These are phyloP conservation scores for Leccinum truebloodii DNA, from an alignment of 768 basidiomycete genomes.

Conservation along the genomic window DNA sequence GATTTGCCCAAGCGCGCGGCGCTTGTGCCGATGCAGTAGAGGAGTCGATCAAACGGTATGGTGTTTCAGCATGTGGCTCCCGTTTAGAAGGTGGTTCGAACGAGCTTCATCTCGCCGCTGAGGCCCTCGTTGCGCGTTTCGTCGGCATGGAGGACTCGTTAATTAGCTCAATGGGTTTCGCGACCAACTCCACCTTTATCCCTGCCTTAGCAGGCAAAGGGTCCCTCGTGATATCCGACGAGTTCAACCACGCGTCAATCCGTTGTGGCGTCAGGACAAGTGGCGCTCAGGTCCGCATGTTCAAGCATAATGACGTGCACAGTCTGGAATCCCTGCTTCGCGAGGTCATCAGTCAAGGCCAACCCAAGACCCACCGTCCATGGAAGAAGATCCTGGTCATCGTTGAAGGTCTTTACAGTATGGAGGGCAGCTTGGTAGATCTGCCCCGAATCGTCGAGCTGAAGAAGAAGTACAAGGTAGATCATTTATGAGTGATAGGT, in stretches of 20 bases:
- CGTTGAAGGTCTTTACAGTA: constrained; percentile 95
- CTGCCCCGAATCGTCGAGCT: constrained; percentile 81
- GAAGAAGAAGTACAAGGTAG: constrained; percentile 93
- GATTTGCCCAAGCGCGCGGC: constrained; percentile 91
- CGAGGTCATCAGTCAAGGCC: constrained; percentile 95
- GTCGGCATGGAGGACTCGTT: constrained; percentile 88
- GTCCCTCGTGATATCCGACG: constrained; percentile 94
- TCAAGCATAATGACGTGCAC: constrained; percentile 96
- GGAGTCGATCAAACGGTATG: constrained; percentile 77
- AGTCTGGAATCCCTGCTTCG: constrained; percentile 77
- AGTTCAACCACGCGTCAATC: constrained; percentile 94
- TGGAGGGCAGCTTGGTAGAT: constrained; percentile 96
- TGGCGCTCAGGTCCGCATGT: constrained; percentile 87
- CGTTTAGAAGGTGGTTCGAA: constrained; percentile 84
- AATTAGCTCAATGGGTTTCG: constrained; percentile 95
- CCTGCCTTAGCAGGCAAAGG: constrained; percentile 91
- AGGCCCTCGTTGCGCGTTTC: constrained; percentile 88
- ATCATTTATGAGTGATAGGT: constrained; percentile 14
- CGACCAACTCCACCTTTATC: constrained; percentile 91
- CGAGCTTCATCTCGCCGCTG: constrained; percentile 79
- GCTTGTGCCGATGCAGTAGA: constrained; percentile 95
- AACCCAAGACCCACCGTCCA: constrained; percentile 96
- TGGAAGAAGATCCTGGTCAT: constrained; percentile 98
- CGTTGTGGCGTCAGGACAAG: constrained; percentile 89
- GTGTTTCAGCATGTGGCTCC: constrained; percentile 72